A percentile compares a stretch with the other conserved stretches of the same genome.
Evolutionary conservation across 2,329 filamentous ascomycete species (phyloP).

Genomic region (Verticillium alfalfae): DNA sequence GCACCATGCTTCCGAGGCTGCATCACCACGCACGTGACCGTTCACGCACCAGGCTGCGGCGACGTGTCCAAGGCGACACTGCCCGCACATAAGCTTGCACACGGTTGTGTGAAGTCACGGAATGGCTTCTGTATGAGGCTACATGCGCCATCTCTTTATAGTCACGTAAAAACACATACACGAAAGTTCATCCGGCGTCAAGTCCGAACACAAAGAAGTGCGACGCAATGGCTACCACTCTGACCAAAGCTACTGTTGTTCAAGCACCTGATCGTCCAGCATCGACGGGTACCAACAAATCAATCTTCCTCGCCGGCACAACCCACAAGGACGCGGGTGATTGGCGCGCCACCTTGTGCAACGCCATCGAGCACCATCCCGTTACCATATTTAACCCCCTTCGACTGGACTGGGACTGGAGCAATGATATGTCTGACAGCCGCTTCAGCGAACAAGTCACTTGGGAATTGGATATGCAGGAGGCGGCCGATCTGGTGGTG

Average conservation of each 20-base stretch:
- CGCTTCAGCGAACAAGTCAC: conserved; percentile 48
- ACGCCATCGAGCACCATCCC: conserved; percentile 32
- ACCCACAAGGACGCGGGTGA: conserved; percentile 37
- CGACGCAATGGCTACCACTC: background rate
- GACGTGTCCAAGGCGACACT: too few species aligned
- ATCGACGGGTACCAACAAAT: conserved; percentile 9
- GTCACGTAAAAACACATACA: too few species aligned
- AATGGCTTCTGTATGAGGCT: too few species aligned
- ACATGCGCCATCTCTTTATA: too few species aligned
- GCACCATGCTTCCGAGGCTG: too few species aligned
- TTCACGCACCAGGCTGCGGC: too few species aligned
- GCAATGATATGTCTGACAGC: conserved; percentile 38
- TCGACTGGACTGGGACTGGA: conserved; percentile 53
- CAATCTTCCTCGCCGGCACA: conserved; percentile 55
- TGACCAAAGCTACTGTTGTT: background rate
- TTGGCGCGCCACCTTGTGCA: conserved; percentile 44
- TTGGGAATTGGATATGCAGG: conserved; percentile 57
- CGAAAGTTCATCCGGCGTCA: too few species aligned
- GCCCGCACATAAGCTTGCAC: too few species aligned
- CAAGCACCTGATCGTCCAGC: background rate
- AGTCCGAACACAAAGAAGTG: background rate
- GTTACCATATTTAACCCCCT: conserved; percentile 54
- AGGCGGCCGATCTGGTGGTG: conserved; percentile 45
- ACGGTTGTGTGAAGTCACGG: too few species aligned
- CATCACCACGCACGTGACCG: too few species aligned